Percentiles rank a stretch among this genome's conserved stretches.
Evolutionary conservation across 108 stramenopile genomes (phyloP).

Genomic region (Pseudonitzschia pungens): DNA sequence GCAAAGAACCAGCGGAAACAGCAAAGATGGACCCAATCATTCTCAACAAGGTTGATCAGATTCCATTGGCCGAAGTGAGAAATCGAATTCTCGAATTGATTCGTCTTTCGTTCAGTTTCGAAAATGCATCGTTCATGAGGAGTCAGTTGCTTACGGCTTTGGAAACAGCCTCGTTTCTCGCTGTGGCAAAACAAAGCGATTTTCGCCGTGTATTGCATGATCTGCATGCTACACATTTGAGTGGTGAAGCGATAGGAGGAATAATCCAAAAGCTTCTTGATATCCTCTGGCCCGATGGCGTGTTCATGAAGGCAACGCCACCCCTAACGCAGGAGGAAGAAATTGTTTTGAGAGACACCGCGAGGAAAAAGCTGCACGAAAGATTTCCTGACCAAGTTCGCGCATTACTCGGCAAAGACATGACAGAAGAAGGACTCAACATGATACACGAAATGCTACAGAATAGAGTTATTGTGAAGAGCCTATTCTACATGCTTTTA

Average conservation of each 20-base stretch:
- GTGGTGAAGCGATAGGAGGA: constrained; percentile 63
- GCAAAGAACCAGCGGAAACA: neutral
- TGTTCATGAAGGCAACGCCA: constrained; percentile 51
- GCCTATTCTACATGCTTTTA: constrained; percentile 84
- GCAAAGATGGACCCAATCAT: constrained; percentile 25
- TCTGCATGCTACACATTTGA: constrained; percentile 64
- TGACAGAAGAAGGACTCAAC: constrained; percentile 68
- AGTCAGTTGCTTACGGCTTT: constrained; percentile 76
- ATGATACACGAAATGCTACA: constrained; percentile 87
- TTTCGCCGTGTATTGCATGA: constrained; percentile 74
- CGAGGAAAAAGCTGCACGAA: constrained; percentile 50
- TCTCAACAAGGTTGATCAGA: constrained; percentile 58
- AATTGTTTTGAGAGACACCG: constrained; percentile 34
- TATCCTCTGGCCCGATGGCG: constrained; percentile 85
- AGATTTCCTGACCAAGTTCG: constrained; percentile 75
- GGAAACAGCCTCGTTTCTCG: constrained; percentile 77
- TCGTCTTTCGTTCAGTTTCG: constrained; percentile 76
- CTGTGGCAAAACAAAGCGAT: constrained; percentile 64
- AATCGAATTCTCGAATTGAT: constrained; percentile 69
- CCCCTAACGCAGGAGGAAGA: constrained; percentile 51
- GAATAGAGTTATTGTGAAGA: constrained; percentile 79
- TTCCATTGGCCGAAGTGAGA: constrained; percentile 69
- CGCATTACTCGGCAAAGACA: constrained; percentile 70
- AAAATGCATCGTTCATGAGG: constrained; percentile 86
- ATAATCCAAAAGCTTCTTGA: constrained; percentile 59